phyloP scores from a whole-genome alignment of 805 yeast species.

The Starmerella ratchasimensis region DNA sequence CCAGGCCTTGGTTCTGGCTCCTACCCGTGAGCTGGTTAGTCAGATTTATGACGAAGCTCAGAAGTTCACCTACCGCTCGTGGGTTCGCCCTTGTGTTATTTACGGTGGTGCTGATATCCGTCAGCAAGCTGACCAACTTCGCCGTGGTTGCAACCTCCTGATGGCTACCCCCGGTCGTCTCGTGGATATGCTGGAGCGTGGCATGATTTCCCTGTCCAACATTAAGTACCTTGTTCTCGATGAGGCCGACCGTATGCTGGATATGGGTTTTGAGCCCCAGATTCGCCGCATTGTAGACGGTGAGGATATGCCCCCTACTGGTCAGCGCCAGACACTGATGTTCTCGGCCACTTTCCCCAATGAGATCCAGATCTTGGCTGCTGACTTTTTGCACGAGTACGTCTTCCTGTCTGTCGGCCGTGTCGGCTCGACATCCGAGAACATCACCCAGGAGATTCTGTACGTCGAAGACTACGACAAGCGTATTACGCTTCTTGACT shows the following conservation, averaged over 20 bases:
- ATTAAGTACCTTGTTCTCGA: slow-evolving; percentile 76
- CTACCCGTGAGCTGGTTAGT: slow-evolving; percentile 97
- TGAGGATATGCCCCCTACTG: slow-evolving; percentile 91
- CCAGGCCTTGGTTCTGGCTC: slow-evolving; percentile 90
- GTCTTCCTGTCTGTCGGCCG: slow-evolving; percentile 95
- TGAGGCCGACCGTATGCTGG: slow-evolving; percentile 87
- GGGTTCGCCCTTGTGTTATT: slow-evolving; percentile 93
- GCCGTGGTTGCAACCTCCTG: slow-evolving; percentile 91
- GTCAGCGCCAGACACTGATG: slow-evolving; percentile 91
- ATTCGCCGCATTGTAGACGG: slow-evolving; percentile 95
- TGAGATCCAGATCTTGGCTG: slow-evolving; percentile 92
- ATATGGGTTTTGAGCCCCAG: slow-evolving; percentile 72
- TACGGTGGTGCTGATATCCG: slow-evolving; percentile 98
- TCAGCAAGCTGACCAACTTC: slow-evolving; percentile 72
- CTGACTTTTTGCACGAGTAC: slow-evolving; percentile 92
- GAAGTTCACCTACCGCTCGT: slow-evolving; percentile 92
- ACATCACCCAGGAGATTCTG: slow-evolving; percentile 85
- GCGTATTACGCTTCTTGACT: slow-evolving; percentile 77
- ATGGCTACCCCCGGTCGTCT: slow-evolving; percentile 95
- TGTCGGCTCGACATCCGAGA: slow-evolving; percentile 98
- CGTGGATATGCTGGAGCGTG: slow-evolving; percentile 77
- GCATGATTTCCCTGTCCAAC: slow-evolving; percentile 58
- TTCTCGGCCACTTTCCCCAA: slow-evolving; percentile 98
- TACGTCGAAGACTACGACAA: slow-evolving; percentile 91
- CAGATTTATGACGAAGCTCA: slow-evolving; percentile 94